phyloP scores from a whole-genome alignment of 306 rosid species.

The Quercus rubra region DNA sequence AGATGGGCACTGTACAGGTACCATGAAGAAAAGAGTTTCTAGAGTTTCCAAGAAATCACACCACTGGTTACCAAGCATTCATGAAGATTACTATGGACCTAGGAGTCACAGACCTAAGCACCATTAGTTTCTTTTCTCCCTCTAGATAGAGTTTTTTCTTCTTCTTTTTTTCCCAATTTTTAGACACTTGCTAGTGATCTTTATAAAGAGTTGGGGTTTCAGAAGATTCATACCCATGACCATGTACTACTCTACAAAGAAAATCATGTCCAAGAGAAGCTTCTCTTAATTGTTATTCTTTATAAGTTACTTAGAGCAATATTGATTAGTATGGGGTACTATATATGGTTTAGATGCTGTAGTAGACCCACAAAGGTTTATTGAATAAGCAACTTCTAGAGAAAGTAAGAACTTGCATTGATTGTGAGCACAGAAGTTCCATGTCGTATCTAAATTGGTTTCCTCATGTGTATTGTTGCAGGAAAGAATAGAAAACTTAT shows the following conservation, averaged over 20 bases:
- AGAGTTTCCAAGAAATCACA: constrained; percentile 35
- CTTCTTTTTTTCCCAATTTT: not conserved
- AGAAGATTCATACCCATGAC: constrained; percentile 7
- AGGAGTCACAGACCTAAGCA: constrained; percentile 40
- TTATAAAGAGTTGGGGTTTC: not conserved
- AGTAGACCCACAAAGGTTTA: not conserved
- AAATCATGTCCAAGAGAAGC: not conserved
- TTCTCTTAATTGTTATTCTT: constrained; percentile 14
- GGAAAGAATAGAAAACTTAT: constrained; percentile 44
- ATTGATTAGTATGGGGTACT: not conserved
- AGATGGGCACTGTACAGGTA: constrained; percentile 45
- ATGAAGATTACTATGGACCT: constrained; percentile 52
- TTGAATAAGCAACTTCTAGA: not conserved
- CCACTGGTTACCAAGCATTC: constrained; percentile 44
- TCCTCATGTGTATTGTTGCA: constrained; percentile 36
- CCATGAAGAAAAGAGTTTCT: constrained; percentile 27
- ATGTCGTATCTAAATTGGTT: constrained; percentile 5
- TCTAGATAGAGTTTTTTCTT: not conserved
- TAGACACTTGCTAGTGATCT: not conserved
- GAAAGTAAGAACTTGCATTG: not conserved
- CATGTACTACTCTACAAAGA: constrained; percentile 10
- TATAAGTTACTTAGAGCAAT: not conserved
- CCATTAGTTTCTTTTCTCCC: constrained; percentile 12
- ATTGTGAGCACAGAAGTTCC: not conserved
- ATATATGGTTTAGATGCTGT: not conserved